Evolutionary conservation across 768 basidiomycete genomes (phyloP).

Genomic region (Porpolomopsis calyptriformis): DNA sequence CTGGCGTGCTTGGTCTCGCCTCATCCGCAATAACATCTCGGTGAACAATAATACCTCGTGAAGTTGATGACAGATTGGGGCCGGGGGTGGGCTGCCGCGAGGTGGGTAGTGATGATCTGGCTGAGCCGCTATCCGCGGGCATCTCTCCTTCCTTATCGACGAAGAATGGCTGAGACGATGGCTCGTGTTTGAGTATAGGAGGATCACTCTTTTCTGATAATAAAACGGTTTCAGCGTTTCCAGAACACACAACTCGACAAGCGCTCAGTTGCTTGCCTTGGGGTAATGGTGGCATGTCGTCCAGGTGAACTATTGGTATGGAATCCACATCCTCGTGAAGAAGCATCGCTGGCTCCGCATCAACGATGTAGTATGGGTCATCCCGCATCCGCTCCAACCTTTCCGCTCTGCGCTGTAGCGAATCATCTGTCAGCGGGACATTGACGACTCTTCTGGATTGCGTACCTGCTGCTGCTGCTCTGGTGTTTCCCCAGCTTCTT

Average conservation of each 20-base stretch:
- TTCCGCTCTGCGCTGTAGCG: slow-evolving; percentile 57
- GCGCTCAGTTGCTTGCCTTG: slow-evolving; percentile 1
- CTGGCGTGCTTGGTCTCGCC: slow-evolving; percentile 38
- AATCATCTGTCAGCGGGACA: neutral
- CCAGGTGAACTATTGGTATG: slow-evolving; percentile 83
- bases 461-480: no score
- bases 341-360: slow-evolving; percentile 37
- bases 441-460: no score
- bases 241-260: neutral
- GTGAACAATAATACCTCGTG: slow-evolving; percentile 41
- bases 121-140: slow-evolving; percentile 51
- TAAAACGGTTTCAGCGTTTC: neutral
- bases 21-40: slow-evolving; percentile 39
- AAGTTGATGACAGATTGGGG: slow-evolving; percentile 14
- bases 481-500: no score
- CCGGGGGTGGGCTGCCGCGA: slow-evolving; percentile 15
- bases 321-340: slow-evolving; percentile 63
- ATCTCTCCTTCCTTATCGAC: slow-evolving; percentile 81
- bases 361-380: slow-evolving; percentile 87
- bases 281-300: slow-evolving; percentile 48
- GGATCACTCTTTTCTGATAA: slow-evolving; percentile 21
- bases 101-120: slow-evolving; percentile 19
- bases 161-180: slow-evolving; percentile 38
- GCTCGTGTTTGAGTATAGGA: slow-evolving; percentile 29
- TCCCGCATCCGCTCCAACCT: slow-evolving; percentile 66